A percentile compares a stretch with the other conserved stretches of the same genome.
phyloP scores from a whole-genome alignment of 2,329 filamentous ascomycete species.

The Mycosphaerella arachidis region DNA sequence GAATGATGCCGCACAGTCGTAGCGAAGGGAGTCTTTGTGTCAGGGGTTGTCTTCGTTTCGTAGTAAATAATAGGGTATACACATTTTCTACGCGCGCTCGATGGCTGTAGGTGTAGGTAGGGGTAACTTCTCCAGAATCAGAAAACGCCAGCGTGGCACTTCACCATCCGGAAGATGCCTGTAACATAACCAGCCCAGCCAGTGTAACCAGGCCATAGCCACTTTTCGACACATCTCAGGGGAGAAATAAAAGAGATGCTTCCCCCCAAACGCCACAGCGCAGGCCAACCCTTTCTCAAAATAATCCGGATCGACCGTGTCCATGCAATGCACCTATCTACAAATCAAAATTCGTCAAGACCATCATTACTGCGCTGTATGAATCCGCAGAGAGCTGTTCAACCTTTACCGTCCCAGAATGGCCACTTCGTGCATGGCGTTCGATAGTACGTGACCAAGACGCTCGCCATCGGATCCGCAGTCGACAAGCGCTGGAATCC shows the following conservation, averaged over 20 bases:
- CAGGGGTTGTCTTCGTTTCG: too few species aligned
- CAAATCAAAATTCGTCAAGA: slow-evolving; percentile 3
- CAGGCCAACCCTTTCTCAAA: neutral
- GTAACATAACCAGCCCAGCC: neutral
- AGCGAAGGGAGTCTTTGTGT: too few species aligned
- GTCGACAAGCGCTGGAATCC: neutral
- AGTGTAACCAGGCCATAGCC: neutral
- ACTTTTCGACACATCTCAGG: neutral
- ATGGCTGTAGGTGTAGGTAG: neutral
- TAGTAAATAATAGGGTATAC: neutral
- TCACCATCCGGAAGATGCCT: neutral
- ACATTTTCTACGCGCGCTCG: neutral
- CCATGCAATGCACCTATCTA: slow-evolving; percentile 4
- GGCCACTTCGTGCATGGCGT: neutral
- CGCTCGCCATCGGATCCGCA: neutral
- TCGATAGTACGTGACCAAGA: slow-evolving; percentile 2
- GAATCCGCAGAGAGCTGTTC: neutral
- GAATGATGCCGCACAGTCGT: too few species aligned
- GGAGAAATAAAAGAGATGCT: neutral
- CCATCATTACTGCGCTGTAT: neutral
- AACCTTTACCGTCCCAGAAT: neutral
- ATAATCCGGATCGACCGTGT: neutral
- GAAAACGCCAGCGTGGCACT: neutral
- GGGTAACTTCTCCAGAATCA: neutral
- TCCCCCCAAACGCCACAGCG: neutral